These are phyloP conservation scores for Narthecium ossifragum DNA, from an alignment of 106 monocot species.

Conservation along the genomic window DNA sequence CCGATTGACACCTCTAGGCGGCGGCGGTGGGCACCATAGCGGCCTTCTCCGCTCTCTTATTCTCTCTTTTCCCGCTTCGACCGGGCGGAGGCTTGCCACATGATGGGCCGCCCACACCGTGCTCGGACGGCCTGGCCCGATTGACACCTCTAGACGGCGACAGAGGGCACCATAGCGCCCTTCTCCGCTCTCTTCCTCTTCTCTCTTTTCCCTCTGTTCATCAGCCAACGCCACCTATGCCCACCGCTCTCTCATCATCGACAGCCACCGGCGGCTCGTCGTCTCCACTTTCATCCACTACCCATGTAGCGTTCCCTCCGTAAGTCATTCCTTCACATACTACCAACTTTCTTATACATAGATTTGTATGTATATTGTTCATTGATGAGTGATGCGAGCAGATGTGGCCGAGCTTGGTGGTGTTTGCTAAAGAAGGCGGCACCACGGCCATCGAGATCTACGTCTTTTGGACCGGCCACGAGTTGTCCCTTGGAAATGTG, in stretches of 20 bases:
- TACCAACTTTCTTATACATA: no score
- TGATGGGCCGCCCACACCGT: no score
- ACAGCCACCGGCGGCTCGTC: conserved; percentile 68
- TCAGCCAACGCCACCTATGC: conserved; percentile 77
- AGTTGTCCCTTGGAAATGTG: conserved; percentile 74
- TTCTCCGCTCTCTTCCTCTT: conserved; percentile 9
- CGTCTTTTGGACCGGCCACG: conserved; percentile 99
- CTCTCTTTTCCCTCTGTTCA: conserved; percentile 4
- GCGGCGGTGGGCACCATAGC: no score
- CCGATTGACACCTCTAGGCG: no score
- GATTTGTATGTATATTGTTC: no score
- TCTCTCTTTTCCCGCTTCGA: no score
- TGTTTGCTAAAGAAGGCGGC: conserved; percentile 78
- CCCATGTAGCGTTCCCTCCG: conserved; percentile 93
- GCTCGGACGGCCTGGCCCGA: no score
- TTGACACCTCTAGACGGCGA: no score
- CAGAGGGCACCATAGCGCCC: no score
- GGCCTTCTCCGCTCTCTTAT: no score
- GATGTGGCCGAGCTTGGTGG: conserved; percentile 95
- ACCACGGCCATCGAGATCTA: conserved; percentile 72
- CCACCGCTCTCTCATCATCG: conserved; percentile 83
- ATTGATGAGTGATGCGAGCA: conserved; percentile 8
- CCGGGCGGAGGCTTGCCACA: no score
- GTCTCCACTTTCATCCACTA: conserved; percentile 97
- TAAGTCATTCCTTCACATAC: conserved; percentile 16